Evolutionary conservation across 1,284 basidiomycete species (phyloP), one percentile per base, ranked within the genome.

Genomic region (Microbotryum scabiosae): DNA sequence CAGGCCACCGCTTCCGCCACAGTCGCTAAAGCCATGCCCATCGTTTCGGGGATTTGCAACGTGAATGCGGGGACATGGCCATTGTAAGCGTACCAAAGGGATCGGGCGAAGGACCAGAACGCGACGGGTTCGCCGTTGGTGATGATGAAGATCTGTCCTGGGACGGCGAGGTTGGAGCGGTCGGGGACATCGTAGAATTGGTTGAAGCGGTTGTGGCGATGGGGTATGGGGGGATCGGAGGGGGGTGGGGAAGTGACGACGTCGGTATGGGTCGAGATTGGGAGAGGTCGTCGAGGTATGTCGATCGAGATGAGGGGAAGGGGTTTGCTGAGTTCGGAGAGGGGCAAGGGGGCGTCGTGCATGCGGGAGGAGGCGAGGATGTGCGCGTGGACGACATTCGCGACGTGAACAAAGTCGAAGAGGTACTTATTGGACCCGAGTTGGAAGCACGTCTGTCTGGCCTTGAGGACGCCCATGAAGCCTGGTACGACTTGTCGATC

Each of bases 361-460:
- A 94, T 84, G 70, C 82, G 85, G 78, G 97, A 92, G 10, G 89
- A 88, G 2, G 94, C 96, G 52, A 98, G 84, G 12, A 99, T 78
- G 73, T 99, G 96, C 1, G 93, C 94, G 71, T 89, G 84, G 0
- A 91, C 93, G 63, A 96, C 87, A 74, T 99, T 98, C 63, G 84
- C 88, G 65, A 98, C 90, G 71, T 97, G 97, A 1, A 94, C 97
- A 84, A 90, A 96, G 77, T 99, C 96, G 70, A 91, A 94, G 16
- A 98, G 78, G 75, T 98, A 97, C 61, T 80, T 82, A 77, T 97
- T 97, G 76, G 87, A 80, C 54, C 96, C 96, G 64, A 99, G 86
- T 77, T 97, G 94, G 79, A 90, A 89, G 66, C 88, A 84, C 1
- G 91, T 91, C 75, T 94, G 88, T n/a, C 84, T 82, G 57, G 83